Evolutionary conservation across 2,329 filamentous ascomycete genomes (phyloP).

Genomic region (Ilyonectria mors-panacis): DNA sequence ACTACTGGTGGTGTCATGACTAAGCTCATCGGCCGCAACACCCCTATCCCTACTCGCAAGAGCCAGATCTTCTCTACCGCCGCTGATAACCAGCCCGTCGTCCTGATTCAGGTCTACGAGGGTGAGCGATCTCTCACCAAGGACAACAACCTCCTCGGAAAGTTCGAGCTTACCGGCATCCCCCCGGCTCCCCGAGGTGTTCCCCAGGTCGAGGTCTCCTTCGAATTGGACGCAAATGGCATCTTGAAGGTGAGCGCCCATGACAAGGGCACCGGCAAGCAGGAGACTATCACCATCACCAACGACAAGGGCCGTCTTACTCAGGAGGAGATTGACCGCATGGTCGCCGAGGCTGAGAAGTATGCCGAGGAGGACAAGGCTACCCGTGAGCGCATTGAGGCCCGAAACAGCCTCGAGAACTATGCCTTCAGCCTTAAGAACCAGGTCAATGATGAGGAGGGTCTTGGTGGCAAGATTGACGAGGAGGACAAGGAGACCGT

Average conservation of each 20-base stretch:
- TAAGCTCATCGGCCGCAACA: slow-evolving; percentile 95
- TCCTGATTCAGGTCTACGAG: slow-evolving; percentile 96
- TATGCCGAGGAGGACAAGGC: slow-evolving; percentile 99
- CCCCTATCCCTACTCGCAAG: slow-evolving; percentile 95
- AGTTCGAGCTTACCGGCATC: slow-evolving; percentile 98
- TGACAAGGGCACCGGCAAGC: slow-evolving; percentile 98
- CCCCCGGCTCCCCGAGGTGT: slow-evolving; percentile 95
- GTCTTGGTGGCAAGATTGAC: slow-evolving; percentile 97
- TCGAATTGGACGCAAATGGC: slow-evolving; percentile 98
- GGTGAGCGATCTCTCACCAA: slow-evolving; percentile 95
- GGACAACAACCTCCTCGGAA: slow-evolving; percentile 97
- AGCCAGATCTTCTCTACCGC: slow-evolving; percentile 98
- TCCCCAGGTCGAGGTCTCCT: slow-evolving; percentile 98
- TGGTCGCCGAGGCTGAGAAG: slow-evolving; percentile 98
- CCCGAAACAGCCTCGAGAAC: slow-evolving; percentile 97
- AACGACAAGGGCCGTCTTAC: slow-evolving; percentile 99
- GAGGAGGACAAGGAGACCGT: slow-evolving; percentile 98
- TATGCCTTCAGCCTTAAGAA: slow-evolving; percentile 99
- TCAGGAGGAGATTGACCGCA: slow-evolving; percentile 98
- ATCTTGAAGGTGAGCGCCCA: slow-evolving; percentile 96
- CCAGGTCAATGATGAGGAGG: slow-evolving; percentile 97
- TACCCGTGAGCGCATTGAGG: slow-evolving; percentile 95
- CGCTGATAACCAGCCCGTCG: slow-evolving; percentile 95
- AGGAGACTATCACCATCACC: slow-evolving; percentile 97
- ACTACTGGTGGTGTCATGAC: slow-evolving; percentile 98